Percentiles rank a stretch among this genome's conserved stretches.
Conservation (phyloP, 2,329 filamentous ascomycete genomes). For the Sporothrix curviconia region DNA sequence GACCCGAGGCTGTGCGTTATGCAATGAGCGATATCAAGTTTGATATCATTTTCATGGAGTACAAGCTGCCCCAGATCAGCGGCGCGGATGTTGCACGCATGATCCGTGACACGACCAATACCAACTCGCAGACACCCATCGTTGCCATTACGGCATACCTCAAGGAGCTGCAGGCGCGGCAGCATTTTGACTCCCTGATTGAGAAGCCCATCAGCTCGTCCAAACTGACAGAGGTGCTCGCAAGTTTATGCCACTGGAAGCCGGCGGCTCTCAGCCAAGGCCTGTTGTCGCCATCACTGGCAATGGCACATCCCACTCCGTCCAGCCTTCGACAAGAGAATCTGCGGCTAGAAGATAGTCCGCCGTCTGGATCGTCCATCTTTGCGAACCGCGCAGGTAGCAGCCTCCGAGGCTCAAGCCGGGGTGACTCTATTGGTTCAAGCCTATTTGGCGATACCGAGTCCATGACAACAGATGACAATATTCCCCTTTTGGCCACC, state of each 20-base stretch:
- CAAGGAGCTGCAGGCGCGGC: slow-evolving; percentile 91
- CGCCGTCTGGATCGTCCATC: slow-evolving; percentile 68
- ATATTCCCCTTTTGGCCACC: slow-evolving; percentile 66
- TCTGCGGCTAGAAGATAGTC: slow-evolving; percentile 66
- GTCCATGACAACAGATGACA: slow-evolving; percentile 69
- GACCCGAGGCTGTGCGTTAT: slow-evolving; percentile 85
- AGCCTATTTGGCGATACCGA: slow-evolving; percentile 85
- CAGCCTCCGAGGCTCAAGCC: slow-evolving; percentile 71
- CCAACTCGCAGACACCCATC: slow-evolving; percentile 89
- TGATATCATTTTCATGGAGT: slow-evolving; percentile 97
- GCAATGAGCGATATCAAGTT: slow-evolving; percentile 97
- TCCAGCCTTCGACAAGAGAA: slow-evolving; percentile 61
- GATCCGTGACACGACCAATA: slow-evolving; percentile 94
- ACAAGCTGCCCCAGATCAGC: slow-evolving; percentile 88
- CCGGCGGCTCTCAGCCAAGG: slow-evolving; percentile 52
- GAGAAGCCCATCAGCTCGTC: slow-evolving; percentile 94
- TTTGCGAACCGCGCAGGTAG: slow-evolving; percentile 65
- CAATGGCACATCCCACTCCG: slow-evolving; percentile 53
- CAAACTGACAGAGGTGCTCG: slow-evolving; percentile 83
- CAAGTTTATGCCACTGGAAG: slow-evolving; percentile 89
- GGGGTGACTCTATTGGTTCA: slow-evolving; percentile 82
- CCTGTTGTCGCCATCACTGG: slow-evolving; percentile 34
- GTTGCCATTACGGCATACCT: slow-evolving; percentile 95
- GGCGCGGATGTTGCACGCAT: slow-evolving; percentile 94
- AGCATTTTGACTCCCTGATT: slow-evolving; percentile 91